Percentiles rank a stretch among this genome's conserved stretches.
phyloP scores from a whole-genome alignment of 2,329 filamentous ascomycete genomes.

The Talaromyces sp. region DNA sequence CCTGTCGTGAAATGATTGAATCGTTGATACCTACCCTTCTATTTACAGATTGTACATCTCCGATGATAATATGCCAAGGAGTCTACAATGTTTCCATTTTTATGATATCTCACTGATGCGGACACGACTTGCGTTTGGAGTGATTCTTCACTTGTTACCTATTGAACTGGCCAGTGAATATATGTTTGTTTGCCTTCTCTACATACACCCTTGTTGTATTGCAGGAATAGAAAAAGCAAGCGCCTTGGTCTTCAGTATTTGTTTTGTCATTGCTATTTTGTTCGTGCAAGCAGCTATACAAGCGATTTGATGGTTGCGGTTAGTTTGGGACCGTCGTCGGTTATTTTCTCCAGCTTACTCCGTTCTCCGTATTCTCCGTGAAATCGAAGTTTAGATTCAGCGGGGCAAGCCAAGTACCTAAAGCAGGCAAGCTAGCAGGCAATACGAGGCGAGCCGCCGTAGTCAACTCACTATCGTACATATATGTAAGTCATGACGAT shows the following conservation, averaged over 20 bases:
- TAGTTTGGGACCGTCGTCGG: neutral
- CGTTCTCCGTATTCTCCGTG: neutral
- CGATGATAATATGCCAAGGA: slow-evolving; percentile 4
- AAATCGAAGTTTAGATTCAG: neutral
- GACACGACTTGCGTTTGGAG: slow-evolving; percentile 3
- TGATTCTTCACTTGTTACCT: neutral
- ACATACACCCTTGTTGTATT: neutral
- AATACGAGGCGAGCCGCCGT: slow-evolving; percentile 1
- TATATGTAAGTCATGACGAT: slow-evolving; percentile 2
- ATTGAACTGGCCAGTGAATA: neutral
- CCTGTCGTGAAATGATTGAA: slow-evolving; percentile 12
- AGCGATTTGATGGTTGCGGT: neutral
- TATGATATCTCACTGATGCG: slow-evolving; percentile 10
- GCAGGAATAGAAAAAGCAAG: slow-evolving; percentile 6
- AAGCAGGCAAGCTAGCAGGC: neutral
- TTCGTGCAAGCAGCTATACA: neutral
- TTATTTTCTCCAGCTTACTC: neutral
- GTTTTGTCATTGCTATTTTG: neutral
- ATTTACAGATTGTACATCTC: neutral
- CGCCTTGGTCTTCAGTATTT: too few species aligned
- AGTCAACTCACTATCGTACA: neutral
- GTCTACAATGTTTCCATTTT: slow-evolving; percentile 14
- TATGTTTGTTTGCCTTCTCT: neutral
- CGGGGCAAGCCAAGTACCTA: neutral
- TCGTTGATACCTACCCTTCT: neutral